Percentiles rank a stretch among this genome's conserved stretches.
These are phyloP conservation scores for Ustilago bromivora DNA, from an alignment of 1,284 basidiomycete genomes.

Conservation along the genomic window DNA sequence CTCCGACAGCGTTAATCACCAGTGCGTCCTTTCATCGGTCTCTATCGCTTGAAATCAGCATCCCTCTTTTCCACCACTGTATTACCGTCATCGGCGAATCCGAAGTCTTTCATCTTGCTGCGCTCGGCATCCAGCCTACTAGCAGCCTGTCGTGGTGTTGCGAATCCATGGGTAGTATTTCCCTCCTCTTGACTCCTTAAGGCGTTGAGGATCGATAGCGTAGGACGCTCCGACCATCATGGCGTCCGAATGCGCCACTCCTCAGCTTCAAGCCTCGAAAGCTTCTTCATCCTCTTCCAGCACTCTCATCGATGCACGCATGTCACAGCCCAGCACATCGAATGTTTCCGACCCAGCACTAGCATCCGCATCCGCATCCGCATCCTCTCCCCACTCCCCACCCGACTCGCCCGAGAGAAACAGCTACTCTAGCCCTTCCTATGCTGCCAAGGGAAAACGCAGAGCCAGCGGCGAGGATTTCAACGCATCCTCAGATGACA, in stretches of 20 bases:
- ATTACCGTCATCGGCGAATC: neutral
- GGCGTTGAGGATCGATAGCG: constrained; percentile 7
- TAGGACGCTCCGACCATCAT: constrained; percentile 10
- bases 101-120: neutral
- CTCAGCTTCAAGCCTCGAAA: neutral
- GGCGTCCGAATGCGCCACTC: constrained; percentile 21
- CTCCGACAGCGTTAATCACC: neutral
- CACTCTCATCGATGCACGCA: neutral
- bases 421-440: constrained; percentile 5
- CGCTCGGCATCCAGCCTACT: neutral
- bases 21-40: no score
- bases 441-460: constrained; percentile 34
- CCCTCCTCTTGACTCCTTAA: constrained; percentile 3
- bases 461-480: constrained; percentile 23
- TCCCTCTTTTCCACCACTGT: neutral
- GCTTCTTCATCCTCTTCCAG: constrained; percentile 18
- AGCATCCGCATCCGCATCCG: neutral
- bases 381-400: neutral
- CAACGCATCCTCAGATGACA: constrained; percentile 1
- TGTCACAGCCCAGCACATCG: neutral
- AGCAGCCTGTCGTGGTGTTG: neutral
- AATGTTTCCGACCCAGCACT: neutral
- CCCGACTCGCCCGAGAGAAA: neutral
- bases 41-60: neutral
- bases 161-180: constrained; percentile 11